Base-by-base conservation (phyloP, 768 basidiomycete species). In the Lactifluus hygrophoroides region DNA sequence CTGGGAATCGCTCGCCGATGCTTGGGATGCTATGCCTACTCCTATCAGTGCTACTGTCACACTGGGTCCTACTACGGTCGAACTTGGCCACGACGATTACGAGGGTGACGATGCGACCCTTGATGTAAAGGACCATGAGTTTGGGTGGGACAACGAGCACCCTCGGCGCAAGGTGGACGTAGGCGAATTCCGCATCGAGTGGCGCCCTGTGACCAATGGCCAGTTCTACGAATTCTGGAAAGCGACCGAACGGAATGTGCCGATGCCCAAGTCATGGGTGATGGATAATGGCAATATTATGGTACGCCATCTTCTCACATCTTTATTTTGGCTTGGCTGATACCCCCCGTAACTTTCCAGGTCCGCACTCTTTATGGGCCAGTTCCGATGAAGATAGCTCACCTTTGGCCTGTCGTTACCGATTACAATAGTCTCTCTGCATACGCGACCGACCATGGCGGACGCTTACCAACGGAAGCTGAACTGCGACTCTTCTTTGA, bases 101-200 rank as follows among this genome's bases (percentile, higher is more conserved):
- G 95, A 98, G 70, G 72, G 69, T 0, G 80, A 88, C 7, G 94
- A 97, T 67, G 64, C 61, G 17, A 32, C 34, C 8, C 30, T 44
- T 5, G 61, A 62, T 23, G 69, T 80, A 44, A 68, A 71, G 17
- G 72, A 71, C 8, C 86, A 94, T 66, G 82, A 85, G 56, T 92
- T 90, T 70, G 93, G 94, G 0, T 94, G 95, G 96, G 96, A 99
- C 69, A 94, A 92, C 65, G 96, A 99, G 72, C 77, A 85, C 64
- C 91, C 94, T 2, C 74, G 75, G 62, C 74, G 84, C 23, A 68
- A 66, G 14, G 80, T 85, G n/a, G 63, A 77, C 0, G 84, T 96
- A 32, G 75, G 72, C 40, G 58, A 79, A 61, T 94, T 97, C 76
- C 78, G 76, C 65, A 86, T 96, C 40, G 86, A 87, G 42, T 87